These are phyloP conservation scores for Wickerhamiella allomyrinae DNA, from an alignment of 805 yeast species.

Conservation along the genomic window DNA sequence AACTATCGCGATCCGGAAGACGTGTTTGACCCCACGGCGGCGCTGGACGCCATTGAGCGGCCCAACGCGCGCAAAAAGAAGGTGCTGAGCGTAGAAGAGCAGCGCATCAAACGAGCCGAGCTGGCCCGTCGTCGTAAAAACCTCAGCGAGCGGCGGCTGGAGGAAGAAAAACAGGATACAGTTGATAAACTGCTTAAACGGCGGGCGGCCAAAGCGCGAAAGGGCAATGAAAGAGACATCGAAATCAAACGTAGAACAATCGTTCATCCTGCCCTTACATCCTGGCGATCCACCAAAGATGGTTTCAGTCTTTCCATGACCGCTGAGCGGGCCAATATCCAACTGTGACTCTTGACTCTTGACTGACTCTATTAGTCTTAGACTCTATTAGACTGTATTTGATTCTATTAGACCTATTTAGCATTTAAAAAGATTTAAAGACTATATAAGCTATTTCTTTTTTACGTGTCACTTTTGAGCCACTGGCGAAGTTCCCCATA, in stretches of 20 bases:
- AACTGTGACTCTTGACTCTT: background rate
- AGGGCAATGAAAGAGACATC: constrained; percentile 12
- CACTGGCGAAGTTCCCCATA: too few relatives aligned
- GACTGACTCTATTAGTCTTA: too few relatives aligned
- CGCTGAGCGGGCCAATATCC: constrained; percentile 9
- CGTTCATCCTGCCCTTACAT: constrained; percentile 22
- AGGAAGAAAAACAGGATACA: constrained; percentile 88
- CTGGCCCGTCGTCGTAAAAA: constrained; percentile 80
- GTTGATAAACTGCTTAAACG: constrained; percentile 72
- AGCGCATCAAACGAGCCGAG: constrained; percentile 68
- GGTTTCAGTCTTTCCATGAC: constrained; percentile 16
- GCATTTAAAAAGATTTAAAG: too few relatives aligned
- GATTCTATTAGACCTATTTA: too few relatives aligned
- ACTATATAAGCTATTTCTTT: too few relatives aligned
- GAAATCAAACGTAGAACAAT: constrained; percentile 13
- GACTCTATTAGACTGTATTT: too few relatives aligned
- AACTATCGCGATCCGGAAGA: constrained; percentile 12
- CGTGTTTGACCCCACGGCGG: constrained; percentile 9
- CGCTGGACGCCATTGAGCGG: constrained; percentile 20
- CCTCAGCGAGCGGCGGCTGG: constrained; percentile 63
- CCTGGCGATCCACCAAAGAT: constrained; percentile 17
- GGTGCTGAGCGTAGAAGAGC: constrained; percentile 68
- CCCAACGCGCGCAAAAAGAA: constrained; percentile 31
- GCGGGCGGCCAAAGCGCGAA: constrained; percentile 42
- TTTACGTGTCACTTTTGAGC: too few relatives aligned